These are phyloP conservation scores for Metarhizium rileyi DNA, from an alignment of 2,329 filamentous ascomycete genomes.

Conservation along the genomic window DNA sequence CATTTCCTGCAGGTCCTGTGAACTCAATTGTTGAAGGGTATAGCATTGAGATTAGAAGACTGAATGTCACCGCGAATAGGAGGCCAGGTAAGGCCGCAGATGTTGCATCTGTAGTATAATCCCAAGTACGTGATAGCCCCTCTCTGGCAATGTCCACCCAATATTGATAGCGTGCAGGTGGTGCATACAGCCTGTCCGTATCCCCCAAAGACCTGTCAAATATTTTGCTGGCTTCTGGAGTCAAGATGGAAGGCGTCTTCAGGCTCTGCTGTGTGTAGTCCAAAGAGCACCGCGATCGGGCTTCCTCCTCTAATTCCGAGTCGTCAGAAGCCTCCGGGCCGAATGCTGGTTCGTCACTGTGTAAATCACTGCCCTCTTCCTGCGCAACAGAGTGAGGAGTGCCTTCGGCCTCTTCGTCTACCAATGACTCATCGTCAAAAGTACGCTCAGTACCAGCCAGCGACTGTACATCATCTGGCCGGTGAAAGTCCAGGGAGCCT, in stretches of 20 bases:
- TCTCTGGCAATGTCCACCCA: not conserved
- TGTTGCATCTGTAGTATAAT: constrained; percentile 4
- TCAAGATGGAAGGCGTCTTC: constrained; percentile 31
- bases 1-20: not conserved
- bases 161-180: not conserved
- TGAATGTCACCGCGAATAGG: constrained; percentile 15
- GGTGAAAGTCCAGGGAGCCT: constrained; percentile 38
- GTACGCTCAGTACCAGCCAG: constrained; percentile 39
- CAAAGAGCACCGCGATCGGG: constrained; percentile 30
- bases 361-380: constrained; percentile 5
- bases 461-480: constrained; percentile 42
- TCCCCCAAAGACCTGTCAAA: constrained; percentile 10
- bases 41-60: constrained; percentile 18
- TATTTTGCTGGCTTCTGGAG: constrained; percentile 23
- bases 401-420: constrained; percentile 21
- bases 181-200: constrained; percentile 4
- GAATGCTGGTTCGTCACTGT: constrained; percentile 2
- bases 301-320: constrained; percentile 28
- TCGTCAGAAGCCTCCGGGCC: not conserved
- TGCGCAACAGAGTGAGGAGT: constrained; percentile 7
- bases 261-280: constrained; percentile 41
- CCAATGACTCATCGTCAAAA: constrained; percentile 31
- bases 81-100: constrained; percentile 15
- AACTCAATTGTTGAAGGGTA: constrained; percentile 14
- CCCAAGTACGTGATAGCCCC: not conserved